Base-by-base conservation (phyloP, 1,139 yeast species). In the Zhuliangozyma blackwelliae region DNA sequence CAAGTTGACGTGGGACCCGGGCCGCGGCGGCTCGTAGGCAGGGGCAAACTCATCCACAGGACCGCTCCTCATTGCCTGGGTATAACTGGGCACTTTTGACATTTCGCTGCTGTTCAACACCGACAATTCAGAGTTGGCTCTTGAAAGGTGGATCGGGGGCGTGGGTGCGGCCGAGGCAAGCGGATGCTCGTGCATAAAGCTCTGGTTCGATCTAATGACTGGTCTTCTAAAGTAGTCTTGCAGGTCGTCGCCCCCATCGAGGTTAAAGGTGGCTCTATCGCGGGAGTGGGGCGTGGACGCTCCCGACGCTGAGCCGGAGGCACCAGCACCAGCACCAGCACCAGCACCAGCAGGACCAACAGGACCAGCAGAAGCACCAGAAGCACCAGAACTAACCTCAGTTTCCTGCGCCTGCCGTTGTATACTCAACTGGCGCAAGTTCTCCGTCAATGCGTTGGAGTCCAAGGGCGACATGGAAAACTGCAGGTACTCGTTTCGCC, bases 71-170 rank as follows among this genome's bases (percentile, higher is more conserved):
- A 82, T 63, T 0, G 97, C 97, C 32, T 87, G 82, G 8, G 74
- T 73, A 57, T 90, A 90, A 0, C 95, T 79, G 0, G 97, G 97
- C 3, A 89, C 95, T 40, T 77, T 64, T 11, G 82, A 78, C 46
- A 89, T 54, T 11, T 47, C 52, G 10, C 31, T 13, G 31, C 41
- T 48, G 33, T 41, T 51, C 25, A 44, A 38, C 45, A 44, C 34
- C 33, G 45, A 37, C 25, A 45, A 36, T 27, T 62, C 72, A 0
- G 89, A 80, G 32, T 71, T 72, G 1, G 68, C 77, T 38, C 90
- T 64, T 1, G 89, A 81, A 35, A 81, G 55, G 50, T 82, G 80
- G 10, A 59, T 50, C 0, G 74, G 77, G 1, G 87, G 85, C 1
- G 85, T 67, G 8, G 52, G 38, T 5, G 63, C 46, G 7, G 73